Evolutionary conservation across 2,329 filamentous ascomycete genomes (phyloP), one percentile per base, ranked within the genome.

Genomic region (Neonectria magnoliae): DNA sequence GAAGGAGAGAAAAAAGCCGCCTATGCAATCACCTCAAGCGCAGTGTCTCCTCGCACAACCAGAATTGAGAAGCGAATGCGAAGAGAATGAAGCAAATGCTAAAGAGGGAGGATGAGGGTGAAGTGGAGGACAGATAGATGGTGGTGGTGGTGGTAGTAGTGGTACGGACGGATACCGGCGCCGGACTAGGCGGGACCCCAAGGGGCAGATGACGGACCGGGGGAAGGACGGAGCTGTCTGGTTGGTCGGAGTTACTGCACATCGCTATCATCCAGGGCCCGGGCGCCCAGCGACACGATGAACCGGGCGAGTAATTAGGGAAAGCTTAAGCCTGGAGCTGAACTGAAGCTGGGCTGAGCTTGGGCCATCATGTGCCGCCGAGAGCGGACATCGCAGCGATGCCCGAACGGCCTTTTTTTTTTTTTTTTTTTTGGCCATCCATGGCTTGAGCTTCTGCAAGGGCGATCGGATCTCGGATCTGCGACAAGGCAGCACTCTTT

Each of bases 271-370:
- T 14, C 13, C n/a, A 33, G 48, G 48, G 48, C n/a, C 33, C 33
- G 20, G 42, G 42, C 42, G 20, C 14, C 45, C 22, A 27, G n/a
- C 48, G 33, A 18, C n/a, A 33, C 18, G 18, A n/a, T 7, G 29
- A 29, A 11, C 36, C 14, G 36, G 36, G 36, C 14, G 36, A 38
- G 36, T 38, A n/a, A n/a, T n/a, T n/a, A n/a, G 36, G 36, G 36
- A 38, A 38, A 38, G 36, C 36, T 38, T 38, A 38, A 51, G 48
- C 48, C 31, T 20, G 10, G n/a, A 33, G 48, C 27, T 48, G 57
- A 53, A 48, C 48, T 22, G 36, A n/a, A 42, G 57, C 57, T 54
- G 47, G 13, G 48, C 57, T 53, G 42, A 48, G 50, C 50, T 47
- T 42, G 31, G n/a, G 29, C 48, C 27, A 29, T 29, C n/a, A 29